Evolutionary conservation across 2,329 filamentous ascomycete species (phyloP), one percentile per base, ranked within the genome.

Genomic region (Aureobasidium mangrovei): DNA sequence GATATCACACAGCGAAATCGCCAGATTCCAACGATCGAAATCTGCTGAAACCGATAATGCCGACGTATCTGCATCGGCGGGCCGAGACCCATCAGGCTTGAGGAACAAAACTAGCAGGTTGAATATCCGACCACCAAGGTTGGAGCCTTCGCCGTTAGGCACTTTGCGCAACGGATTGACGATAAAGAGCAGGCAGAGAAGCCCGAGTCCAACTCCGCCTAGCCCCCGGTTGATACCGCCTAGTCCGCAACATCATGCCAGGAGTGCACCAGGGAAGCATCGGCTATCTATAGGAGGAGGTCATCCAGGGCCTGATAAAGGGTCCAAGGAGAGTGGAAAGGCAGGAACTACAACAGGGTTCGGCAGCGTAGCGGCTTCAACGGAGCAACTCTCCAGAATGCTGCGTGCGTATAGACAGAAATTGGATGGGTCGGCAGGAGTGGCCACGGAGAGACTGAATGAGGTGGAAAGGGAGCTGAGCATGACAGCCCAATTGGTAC

Each of bases 1-100:
- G 7, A 75, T 97, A 32, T 95, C 91, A 1, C 89, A 87, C 62
- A 84, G 86, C 0, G 91, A 97, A 63, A 74, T 97, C 39, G 86
- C 89, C 7, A 88, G 91, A 57, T 91, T 95, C 52, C 76, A 79
- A 58, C 72, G 75, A 52, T 72, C 74, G 18, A 72, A 74, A 18
- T 58, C 61, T n/a, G 69, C 67, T 26, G 69, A 74, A 4, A 28
- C 55, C 60, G 27, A 70, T 70, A 4, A 70, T 69, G 3, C 69
- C 67, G 4, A 69, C 18, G 18, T 18, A 4, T 70, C 74, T n/a
- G 72, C 70, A 26, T 72, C 70, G 40, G 64, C 65, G 29, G 70
- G 77, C 0, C 74, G 76, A 4, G 74, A 67, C 59, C 57, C 79
- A 1, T 75, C 75, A 4, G 73, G 76, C 43, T 60, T 82, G n/a